phyloP scores from a whole-genome alignment of 73 alveolate genomes.

The Paramecium sonneborni region DNA sequence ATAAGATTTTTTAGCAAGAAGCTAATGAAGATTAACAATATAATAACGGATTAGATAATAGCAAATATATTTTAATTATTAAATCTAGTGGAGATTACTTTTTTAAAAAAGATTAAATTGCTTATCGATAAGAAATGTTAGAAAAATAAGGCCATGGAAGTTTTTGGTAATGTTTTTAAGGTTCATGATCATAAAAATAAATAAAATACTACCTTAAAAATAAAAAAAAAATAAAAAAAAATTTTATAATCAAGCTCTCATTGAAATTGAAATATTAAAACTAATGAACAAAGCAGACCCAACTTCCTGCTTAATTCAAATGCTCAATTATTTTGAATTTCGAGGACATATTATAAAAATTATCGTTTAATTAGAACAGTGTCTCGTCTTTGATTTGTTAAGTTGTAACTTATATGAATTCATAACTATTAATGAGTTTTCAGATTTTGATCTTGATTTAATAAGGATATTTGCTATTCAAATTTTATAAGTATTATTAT shows the following conservation, averaged over 20 bases:
- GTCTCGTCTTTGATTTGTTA: slow-evolving; percentile 72
- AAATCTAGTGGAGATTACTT: slow-evolving; percentile 78
- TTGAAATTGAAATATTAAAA: slow-evolving; percentile 80
- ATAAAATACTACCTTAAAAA: slow-evolving; percentile 82
- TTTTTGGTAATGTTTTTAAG: slow-evolving; percentile 85
- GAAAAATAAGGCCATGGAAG: slow-evolving; percentile 90
- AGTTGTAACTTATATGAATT: slow-evolving; percentile 86
- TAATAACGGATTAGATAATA: slow-evolving; percentile 84
- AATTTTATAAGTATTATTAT: slow-evolving; percentile 72
- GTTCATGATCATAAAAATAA: slow-evolving; percentile 82
- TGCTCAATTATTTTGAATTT: slow-evolving; percentile 76
- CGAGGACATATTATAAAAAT: slow-evolving; percentile 78
- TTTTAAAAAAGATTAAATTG: slow-evolving; percentile 75
- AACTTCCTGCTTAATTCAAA: slow-evolving; percentile 67
- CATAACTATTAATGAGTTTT: slow-evolving; percentile 78
- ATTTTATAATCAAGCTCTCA: slow-evolving; percentile 80
- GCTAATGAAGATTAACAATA: neutral
- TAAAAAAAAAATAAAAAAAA: slow-evolving; percentile 77
- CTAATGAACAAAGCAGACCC: slow-evolving; percentile 64
- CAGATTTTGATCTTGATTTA: slow-evolving; percentile 82
- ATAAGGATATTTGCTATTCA: slow-evolving; percentile 91
- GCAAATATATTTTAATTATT: neutral
- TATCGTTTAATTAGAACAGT: slow-evolving; percentile 63
- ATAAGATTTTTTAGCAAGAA: neutral
- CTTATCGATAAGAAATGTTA: slow-evolving; percentile 86